Evolutionary conservation across 305 asterid genomes (phyloP).

Genomic region (Fraxinus velutina): DNA sequence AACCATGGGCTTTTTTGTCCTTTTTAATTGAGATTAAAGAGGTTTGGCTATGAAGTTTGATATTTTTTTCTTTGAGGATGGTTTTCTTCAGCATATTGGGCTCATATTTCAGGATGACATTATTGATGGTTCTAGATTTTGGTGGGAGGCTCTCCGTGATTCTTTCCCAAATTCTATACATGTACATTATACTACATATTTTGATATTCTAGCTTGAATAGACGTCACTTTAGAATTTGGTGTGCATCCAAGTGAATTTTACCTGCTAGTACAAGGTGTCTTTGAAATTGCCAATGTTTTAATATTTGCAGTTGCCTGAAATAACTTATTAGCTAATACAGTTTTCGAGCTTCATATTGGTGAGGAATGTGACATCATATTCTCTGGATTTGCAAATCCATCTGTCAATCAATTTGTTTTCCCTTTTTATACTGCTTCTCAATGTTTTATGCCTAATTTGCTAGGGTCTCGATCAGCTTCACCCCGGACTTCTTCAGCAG

Average conservation of each 20-base stretch:
- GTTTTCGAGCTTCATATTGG: background rate
- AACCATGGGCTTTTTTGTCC: background rate
- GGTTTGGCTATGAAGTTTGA: background rate
- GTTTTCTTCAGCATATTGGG: background rate
- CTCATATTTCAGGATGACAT: background rate
- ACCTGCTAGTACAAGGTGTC: background rate
- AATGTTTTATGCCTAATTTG: constrained; percentile 6
- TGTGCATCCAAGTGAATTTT: background rate
- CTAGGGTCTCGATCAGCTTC: constrained; percentile 91
- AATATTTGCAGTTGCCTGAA: background rate
- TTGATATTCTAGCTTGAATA: background rate
- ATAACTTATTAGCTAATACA: background rate
- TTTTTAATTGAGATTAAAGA: background rate
- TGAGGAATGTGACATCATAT: background rate
- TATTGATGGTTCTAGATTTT: background rate
- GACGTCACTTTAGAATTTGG: background rate
- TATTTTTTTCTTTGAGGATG: background rate
- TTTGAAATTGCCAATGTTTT: background rate
- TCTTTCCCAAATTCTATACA: background rate
- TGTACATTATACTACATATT: background rate
- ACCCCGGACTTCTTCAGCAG: constrained; percentile 92
- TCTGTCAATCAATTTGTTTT: background rate
- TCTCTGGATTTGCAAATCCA: background rate
- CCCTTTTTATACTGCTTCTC: background rate
- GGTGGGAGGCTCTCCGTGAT: background rate